Base-by-base conservation (phyloP, 1,284 basidiomycete species). In the Cerioporus squamosus region DNA sequence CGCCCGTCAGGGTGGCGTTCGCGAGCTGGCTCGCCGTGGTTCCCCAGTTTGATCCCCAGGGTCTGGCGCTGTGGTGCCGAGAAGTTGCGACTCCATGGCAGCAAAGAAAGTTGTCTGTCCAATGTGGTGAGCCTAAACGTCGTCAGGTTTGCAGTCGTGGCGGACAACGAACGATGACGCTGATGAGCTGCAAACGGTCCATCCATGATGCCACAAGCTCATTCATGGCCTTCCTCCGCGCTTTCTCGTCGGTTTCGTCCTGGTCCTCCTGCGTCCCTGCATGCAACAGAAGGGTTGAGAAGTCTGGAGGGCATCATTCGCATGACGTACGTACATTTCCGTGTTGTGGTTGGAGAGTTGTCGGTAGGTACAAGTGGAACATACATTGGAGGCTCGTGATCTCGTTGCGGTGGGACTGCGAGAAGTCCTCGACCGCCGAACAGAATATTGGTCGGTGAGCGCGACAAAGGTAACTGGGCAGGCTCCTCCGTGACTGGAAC, bases 51-150 rank as follows among this genome's bases (percentile, higher is more conserved):
- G 53, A 33, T 57, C 62, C 8, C 59, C 59, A 20, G n/a, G 20
- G n/a, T 46, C 38, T 14, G 73, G 73, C 2, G 75, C 76, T 2
- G 77, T 73, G 43, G 78, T 79, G 10, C 79, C 75, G 18, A 82
- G 76, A 10, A 87, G 66, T 66, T 85, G 72, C 0, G 81, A 80
- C 68, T 86, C 84, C 20, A 79, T 82, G 0, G 82, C 78, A 2
- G 84, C 85, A 62, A 87, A 86, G 70, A 87, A 87, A 0, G 84
- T 86, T 0, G 84, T 84, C 85, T 86, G 24, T 20, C 33, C 12
- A 10, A 36, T 3, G 14, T 36, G 33, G 33, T 36, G 33, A 36
- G 33, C 14, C 8, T 12, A 10, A 10, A 36, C 8, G 10, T 36
- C 12, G 33, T 36, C 12, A 10, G 12, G 9, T 6, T 36, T 36